Evolutionary conservation across 2,329 filamentous ascomycete genomes (phyloP).

Genomic region (Pseudogymnoascus sp.): DNA sequence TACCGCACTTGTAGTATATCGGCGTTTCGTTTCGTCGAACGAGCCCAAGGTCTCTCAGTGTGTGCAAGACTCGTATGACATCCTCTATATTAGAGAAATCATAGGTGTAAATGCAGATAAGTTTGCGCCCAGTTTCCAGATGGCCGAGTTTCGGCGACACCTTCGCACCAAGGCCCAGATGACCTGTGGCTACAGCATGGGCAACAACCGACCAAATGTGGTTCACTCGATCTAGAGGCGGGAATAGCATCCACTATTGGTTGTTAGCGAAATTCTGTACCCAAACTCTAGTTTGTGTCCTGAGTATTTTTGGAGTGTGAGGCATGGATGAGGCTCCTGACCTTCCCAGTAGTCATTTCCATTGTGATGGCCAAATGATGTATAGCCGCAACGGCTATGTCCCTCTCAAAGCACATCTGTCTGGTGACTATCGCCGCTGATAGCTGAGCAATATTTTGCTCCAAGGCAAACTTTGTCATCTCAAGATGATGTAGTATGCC

Average conservation of each 20-base stretch:
- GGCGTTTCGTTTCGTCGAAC: constrained; percentile 35
- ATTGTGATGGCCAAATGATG: constrained; percentile 53
- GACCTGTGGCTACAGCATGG: constrained; percentile 58
- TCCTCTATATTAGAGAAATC: constrained; percentile 67
- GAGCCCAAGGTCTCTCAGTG: constrained; percentile 57
- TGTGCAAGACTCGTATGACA: constrained; percentile 59
- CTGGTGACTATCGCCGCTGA: constrained; percentile 11
- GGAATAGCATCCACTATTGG: constrained; percentile 69
- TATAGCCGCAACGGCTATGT: constrained; percentile 48
- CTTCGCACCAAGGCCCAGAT: constrained; percentile 68
- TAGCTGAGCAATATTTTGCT: constrained; percentile 34
- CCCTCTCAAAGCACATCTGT: constrained; percentile 29
- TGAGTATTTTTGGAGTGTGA: neutral
- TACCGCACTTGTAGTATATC: constrained; percentile 66
- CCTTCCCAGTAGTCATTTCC: constrained; percentile 61
- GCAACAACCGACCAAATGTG: constrained; percentile 62
- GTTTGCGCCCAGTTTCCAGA: constrained; percentile 38
- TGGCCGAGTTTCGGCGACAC: constrained; percentile 53
- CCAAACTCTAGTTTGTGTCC: neutral
- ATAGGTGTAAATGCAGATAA: constrained; percentile 73
- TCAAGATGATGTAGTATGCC: constrained; percentile 30
- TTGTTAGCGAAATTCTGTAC: neutral
- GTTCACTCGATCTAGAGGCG: constrained; percentile 47
- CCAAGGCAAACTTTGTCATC: constrained; percentile 42
- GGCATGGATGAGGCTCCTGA: constrained; percentile 26